Evolutionary conservation across 208 protist species (phyloP).

Genomic region (Leishmania mexicana): DNA sequence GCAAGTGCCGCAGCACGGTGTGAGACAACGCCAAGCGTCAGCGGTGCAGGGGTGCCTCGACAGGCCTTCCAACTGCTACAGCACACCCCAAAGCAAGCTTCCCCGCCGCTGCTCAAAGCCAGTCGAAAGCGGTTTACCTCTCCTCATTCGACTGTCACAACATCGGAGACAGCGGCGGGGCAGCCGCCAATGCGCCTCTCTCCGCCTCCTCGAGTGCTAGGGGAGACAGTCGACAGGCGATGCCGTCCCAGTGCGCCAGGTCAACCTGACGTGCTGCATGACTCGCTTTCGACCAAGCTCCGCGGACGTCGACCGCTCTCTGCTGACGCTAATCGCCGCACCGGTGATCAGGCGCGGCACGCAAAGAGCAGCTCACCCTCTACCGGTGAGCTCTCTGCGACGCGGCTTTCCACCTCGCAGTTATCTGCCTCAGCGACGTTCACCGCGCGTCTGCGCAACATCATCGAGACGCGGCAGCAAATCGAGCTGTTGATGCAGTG

Average conservation of each 20-base stretch:
- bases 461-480: conserved; percentile 32
- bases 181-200: not conserved
- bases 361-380: not conserved
- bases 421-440: conserved; percentile 26
- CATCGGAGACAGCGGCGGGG: not conserved
- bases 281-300: conserved; percentile 10
- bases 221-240: not conserved
- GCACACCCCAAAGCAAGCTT: conserved; percentile 10
- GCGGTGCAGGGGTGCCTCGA: not conserved
- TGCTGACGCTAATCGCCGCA: not conserved
- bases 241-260: not conserved
- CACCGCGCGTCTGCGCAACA: conserved; percentile 21
- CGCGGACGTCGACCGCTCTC: not conserved
- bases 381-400: not conserved
- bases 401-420: conserved; percentile 14
- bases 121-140: conserved; percentile 41
- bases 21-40: conserved; percentile 2
- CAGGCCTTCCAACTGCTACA: conserved; percentile 25
- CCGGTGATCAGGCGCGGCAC: not conserved
- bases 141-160: conserved; percentile 3
- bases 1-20: conserved; percentile 16
- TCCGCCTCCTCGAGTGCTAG: not conserved
- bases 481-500: conserved; percentile 31
- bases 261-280: not conserved
- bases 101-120: conserved; percentile 20